These are phyloP conservation scores for Debaryomyces singareniensis DNA, from an alignment of 1,139 yeast species.

Conservation along the genomic window DNA sequence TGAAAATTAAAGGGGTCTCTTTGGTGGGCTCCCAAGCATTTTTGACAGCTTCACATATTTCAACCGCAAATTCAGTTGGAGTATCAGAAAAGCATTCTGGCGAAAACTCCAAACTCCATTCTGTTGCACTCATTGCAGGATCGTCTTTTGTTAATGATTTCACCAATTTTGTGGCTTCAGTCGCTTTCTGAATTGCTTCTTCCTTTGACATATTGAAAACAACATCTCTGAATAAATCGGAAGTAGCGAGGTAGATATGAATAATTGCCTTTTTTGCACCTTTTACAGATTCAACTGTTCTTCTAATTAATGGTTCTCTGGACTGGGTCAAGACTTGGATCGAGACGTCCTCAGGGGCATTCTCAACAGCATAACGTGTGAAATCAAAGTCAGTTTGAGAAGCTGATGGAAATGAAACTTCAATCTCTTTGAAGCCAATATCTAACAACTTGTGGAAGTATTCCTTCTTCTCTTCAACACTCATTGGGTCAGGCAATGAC, in stretches of 20 bases:
- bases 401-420: conserved; percentile 44
- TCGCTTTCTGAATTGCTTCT: conserved; percentile 36
- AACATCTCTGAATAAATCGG: conserved; percentile 41
- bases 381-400: conserved; percentile 46
- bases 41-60: conserved; percentile 42
- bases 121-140: conserved; percentile 31
- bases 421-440: conserved; percentile 44
- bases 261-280: conserved; percentile 46
- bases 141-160: conserved; percentile 38
- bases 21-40: conserved; percentile 41
- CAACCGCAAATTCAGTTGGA: conserved; percentile 36
- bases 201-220: conserved; percentile 39
- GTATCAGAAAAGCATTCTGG: conserved; percentile 46
- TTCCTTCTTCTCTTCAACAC: conserved; percentile 37
- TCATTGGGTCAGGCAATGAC: conserved; percentile 46
- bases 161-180: conserved; percentile 35
- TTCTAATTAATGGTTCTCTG: conserved; percentile 37
- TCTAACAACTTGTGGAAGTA: conserved; percentile 40
- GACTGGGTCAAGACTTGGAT: conserved; percentile 45
- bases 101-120: conserved; percentile 41
- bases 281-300: conserved; percentile 41
- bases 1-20: conserved; percentile 38
- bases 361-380: conserved; percentile 42
- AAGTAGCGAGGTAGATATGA: conserved; percentile 43
- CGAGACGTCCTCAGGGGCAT: conserved; percentile 40